These are phyloP conservation scores for Trichoderma reesei DNA, from an alignment of 495 filamentous ascomycete genomes.

Conservation along the genomic window DNA sequence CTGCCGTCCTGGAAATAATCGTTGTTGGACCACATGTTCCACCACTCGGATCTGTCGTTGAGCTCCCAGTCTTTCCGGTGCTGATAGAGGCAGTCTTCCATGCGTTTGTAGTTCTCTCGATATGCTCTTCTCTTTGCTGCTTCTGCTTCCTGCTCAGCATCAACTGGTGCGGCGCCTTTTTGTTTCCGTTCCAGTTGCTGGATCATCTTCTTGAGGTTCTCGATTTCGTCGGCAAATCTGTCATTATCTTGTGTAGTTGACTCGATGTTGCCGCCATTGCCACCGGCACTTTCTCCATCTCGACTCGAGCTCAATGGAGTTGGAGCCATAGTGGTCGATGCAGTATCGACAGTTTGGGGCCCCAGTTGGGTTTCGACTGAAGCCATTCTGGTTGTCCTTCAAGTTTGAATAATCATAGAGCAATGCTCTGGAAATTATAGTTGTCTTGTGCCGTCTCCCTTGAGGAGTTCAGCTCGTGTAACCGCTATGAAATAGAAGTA, in stretches of 20 bases:
- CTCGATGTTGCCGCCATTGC: background rate
- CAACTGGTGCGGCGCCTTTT: background rate
- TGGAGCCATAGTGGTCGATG: background rate
- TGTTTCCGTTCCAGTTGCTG: background rate
- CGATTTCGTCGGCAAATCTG: background rate
- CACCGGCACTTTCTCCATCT: background rate
- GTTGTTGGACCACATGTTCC: background rate
- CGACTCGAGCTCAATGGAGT: background rate
- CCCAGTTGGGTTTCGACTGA: no score
- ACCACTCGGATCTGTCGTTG: background rate
- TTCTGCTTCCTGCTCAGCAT: background rate
- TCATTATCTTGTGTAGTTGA: background rate
- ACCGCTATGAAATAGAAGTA: no score
- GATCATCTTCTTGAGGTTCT: background rate
- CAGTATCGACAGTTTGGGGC: no score
- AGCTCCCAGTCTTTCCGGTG: background rate
- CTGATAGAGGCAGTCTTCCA: background rate
- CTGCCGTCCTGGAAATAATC: background rate
- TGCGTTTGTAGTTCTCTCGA: background rate
- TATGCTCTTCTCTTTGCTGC: background rate
- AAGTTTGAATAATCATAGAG: no score
- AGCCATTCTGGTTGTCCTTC: no score
- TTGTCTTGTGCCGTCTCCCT: no score
- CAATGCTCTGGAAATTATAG: no score
- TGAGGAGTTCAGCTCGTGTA: no score